Percentiles rank a stretch among this genome's conserved stretches.
Conservation (phyloP, 192 early-diverging fungal genomes). For the Funneliformis geosporum region DNA sequence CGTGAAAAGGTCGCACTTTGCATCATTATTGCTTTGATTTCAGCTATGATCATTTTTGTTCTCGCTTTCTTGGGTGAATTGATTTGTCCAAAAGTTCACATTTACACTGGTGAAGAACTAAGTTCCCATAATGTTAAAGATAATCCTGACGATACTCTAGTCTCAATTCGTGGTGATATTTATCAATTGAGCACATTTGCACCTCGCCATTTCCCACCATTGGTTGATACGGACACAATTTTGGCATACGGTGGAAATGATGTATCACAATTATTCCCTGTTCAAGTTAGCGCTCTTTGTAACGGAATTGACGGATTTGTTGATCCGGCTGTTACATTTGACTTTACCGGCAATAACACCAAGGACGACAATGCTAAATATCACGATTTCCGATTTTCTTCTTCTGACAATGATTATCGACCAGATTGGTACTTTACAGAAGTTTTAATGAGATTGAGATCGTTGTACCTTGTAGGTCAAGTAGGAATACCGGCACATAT, state of each 20-base stretch:
- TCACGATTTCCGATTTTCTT: constrained; percentile 73
- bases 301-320: constrained; percentile 51
- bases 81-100: constrained; percentile 73
- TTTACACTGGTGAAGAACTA: constrained; percentile 71
- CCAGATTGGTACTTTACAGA: constrained; percentile 72
- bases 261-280: constrained; percentile 67
- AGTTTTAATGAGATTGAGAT: constrained; percentile 55
- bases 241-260: constrained; percentile 67
- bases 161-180: constrained; percentile 78
- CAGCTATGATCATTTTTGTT: constrained; percentile 80
- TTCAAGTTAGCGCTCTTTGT: constrained; percentile 61
- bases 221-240: constrained; percentile 44
- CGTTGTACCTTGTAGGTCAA: constrained; percentile 66
- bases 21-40: constrained; percentile 78
- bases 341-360: constrained; percentile 49
- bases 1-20: constrained; percentile 95
- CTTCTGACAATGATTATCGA: constrained; percentile 57
- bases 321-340: constrained; percentile 47
- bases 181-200: constrained; percentile 76
- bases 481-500: constrained; percentile 62
- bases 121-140: constrained; percentile 34
- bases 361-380: constrained; percentile 62
- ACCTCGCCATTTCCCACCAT: constrained; percentile 50
- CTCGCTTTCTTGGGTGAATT: constrained; percentile 75
- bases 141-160: constrained; percentile 55